These are phyloP conservation scores for Poa annua DNA, from an alignment of 176 grass and related monocot genomes.

Conservation along the genomic window DNA sequence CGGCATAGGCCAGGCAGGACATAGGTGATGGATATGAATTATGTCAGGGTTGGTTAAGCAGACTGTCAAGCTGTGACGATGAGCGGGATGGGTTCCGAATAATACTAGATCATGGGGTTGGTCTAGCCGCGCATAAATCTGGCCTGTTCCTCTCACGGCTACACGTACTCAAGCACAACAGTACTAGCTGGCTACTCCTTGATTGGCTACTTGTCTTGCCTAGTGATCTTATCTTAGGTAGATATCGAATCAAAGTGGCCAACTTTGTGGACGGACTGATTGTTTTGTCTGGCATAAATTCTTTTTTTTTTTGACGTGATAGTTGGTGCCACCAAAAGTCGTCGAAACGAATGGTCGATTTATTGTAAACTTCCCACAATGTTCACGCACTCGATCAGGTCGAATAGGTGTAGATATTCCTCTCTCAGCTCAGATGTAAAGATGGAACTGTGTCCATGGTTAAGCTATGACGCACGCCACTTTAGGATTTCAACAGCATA, in stretches of 20 bases:
- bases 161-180: not conserved
- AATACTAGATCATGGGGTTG: not conserved
- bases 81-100: not conserved
- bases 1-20: not conserved
- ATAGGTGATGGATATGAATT: not conserved
- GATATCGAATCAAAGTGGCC: not conserved
- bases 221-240: slow-evolving; percentile 14
- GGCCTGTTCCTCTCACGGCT: not conserved
- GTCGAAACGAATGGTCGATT: not conserved
- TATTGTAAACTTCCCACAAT: not conserved
- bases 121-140: not conserved
- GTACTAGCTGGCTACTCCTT: not conserved
- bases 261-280: not conserved
- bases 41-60: not conserved
- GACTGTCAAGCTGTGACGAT: not conserved
- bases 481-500: not conserved
- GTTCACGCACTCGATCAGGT: not conserved
- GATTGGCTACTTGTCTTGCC: not conserved
- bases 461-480: not conserved
- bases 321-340: not conserved
- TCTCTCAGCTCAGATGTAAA: not conserved
- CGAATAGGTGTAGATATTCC: not conserved
- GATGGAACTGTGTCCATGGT: not conserved
- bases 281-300: not conserved
- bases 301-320: not conserved